Evolutionary conservation across 257 asterid genomes (phyloP), one percentile per base, ranked within the genome.

Genomic region (Scutellaria minor): DNA sequence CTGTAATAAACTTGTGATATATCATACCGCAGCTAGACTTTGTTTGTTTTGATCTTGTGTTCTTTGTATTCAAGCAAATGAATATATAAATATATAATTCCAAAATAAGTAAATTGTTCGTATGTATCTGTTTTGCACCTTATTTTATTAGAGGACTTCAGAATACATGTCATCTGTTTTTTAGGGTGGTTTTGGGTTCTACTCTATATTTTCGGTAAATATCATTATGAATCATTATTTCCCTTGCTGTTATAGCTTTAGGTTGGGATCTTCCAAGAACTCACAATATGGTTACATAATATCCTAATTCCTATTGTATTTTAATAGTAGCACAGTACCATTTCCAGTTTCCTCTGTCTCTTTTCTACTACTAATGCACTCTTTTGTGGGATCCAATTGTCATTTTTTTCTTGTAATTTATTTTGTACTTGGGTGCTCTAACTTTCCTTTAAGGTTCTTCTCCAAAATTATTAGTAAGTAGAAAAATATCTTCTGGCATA

Each of bases 331-430:
- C 20, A 9, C 3, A 39, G 20, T 27, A 6, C 40, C 20, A 71
- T 47, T 39, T 71, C 69, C 62, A 15, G 63, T 31, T 39, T 51
- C 10, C 1, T 62, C 45, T 48, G 9, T 18, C 62, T 46, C 45
- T 35, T 47, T 45, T 35, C 73, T 18, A 12, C n/a, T 35, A 27
- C 31, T 48, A 7, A 8, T 71, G 35, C 8, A 9, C 51, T 52
- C 4, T 53, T 72, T 63, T 14, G 24, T 71, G 24, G 70, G 20
- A 54, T 72, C 56, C 31, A 39, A 13, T 27, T 70, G 45, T 58
- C 48, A 47, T 58, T 20, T 46, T 72, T 31, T 51, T 57, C 9
- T 24, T 27, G 20, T 50, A 14, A n/a, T 7, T 42, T 6, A 2
- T 41, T 44, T 3, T 2, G 18, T 67, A 55, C 4, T 18, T 71